Evolutionary conservation across 768 basidiomycete genomes (phyloP).

Genomic region (Paxillus ammoniavirescens): DNA sequence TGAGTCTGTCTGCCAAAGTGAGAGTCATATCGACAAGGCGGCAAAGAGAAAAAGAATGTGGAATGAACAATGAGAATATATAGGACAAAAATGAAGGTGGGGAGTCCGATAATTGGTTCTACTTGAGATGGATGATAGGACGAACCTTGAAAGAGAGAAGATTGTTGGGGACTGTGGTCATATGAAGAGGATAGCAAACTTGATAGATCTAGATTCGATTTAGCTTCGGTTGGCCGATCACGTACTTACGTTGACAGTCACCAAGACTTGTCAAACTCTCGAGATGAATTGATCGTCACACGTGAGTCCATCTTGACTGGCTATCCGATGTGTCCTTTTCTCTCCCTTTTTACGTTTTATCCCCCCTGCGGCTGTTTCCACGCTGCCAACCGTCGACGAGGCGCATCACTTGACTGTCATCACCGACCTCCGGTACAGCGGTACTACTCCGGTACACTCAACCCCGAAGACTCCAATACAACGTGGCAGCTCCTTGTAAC

Average conservation of each 20-base stretch:
- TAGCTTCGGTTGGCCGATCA: too few species aligned
- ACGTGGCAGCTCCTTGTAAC: too few species aligned
- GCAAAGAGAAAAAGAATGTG: constrained; percentile 18
- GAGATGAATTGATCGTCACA: constrained; percentile 2
- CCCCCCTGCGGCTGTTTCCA: constrained; percentile 3
- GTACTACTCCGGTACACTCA: not conserved
- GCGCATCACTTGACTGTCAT: too few species aligned
- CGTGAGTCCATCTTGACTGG: not conserved
- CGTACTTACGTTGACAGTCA: too few species aligned
- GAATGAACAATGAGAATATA: constrained; percentile 14
- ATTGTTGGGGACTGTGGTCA: not conserved
- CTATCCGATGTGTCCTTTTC: too few species aligned
- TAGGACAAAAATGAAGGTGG: constrained; percentile 21
- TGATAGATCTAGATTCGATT: not conserved
- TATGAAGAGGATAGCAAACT: not conserved
- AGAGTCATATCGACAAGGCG: constrained; percentile 31
- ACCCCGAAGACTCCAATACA: not conserved
- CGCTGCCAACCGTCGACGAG: not conserved
- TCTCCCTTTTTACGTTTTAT: constrained; percentile 4
- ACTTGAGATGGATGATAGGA: not conserved
- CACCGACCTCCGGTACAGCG: too few species aligned
- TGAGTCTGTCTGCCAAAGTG: constrained; percentile 40
- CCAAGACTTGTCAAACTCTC: not conserved
- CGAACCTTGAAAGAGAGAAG: not conserved
- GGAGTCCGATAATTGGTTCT: not conserved